Evolutionary conservation across 495 filamentous ascomycete species (phyloP).

Genomic region (Penicillium mononematosum): DNA sequence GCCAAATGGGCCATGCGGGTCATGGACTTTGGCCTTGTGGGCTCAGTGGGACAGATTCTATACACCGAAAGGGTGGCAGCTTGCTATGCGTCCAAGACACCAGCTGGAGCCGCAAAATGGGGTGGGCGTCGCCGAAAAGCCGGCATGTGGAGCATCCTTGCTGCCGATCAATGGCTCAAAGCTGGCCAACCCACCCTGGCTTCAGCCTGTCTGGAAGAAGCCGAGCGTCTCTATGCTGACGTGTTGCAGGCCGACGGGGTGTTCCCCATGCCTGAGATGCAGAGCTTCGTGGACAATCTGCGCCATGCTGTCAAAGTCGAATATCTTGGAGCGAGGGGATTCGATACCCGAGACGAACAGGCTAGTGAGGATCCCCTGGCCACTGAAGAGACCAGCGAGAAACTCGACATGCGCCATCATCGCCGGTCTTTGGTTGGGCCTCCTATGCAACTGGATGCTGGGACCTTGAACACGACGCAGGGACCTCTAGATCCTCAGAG

Average conservation of each 20-base stretch:
- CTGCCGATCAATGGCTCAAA: conserved; percentile 77
- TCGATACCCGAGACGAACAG: conserved; percentile 36
- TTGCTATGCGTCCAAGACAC: conserved; percentile 73
- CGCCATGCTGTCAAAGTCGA: conserved; percentile 58
- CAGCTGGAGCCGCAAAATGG: conserved; percentile 60
- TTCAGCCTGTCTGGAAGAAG: conserved; percentile 68
- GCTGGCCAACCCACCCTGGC: conserved; percentile 68
- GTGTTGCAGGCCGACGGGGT: conserved; percentile 56
- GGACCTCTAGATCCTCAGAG: conserved; percentile 31
- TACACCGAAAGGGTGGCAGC: conserved; percentile 80
- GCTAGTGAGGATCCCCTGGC: conserved; percentile 26
- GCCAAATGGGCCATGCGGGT: conserved; percentile 78
- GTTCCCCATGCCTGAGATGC: conserved; percentile 56
- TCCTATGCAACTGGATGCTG: conserved; percentile 37
- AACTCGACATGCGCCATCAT: conserved; percentile 42
- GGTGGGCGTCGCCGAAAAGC: conserved; percentile 76
- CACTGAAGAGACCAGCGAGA: conserved; percentile 65
- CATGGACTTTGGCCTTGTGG: conserved; percentile 73
- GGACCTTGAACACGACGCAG: conserved; percentile 31
- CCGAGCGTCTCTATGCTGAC: conserved; percentile 64
- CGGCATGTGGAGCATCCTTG: conserved; percentile 84
- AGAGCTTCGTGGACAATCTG: conserved; percentile 59
- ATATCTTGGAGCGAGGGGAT: conserved; percentile 40
- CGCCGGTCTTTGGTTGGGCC: conserved; percentile 42
- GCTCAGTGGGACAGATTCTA: conserved; percentile 72